phyloP scores from a whole-genome alignment of 2,329 filamentous ascomycete species.

The Chaetomium strumarium region DNA sequence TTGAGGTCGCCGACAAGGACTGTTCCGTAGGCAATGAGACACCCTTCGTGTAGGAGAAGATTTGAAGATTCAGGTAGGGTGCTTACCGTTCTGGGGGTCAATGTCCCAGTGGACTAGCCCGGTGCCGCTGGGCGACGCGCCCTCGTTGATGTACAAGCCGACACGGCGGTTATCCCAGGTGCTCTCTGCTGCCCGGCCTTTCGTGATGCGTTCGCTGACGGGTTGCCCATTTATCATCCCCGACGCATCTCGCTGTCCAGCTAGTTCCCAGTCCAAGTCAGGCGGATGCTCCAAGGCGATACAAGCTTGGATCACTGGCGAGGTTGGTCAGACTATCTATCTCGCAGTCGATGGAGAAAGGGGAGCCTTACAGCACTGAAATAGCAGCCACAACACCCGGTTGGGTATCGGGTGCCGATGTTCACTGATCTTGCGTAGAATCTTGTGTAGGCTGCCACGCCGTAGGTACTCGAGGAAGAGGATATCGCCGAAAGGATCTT shows the following conservation, averaged over 20 bases:
- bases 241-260: neutral
- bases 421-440: neutral
- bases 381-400: neutral
- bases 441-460: neutral
- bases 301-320: neutral
- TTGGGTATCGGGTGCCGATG: neutral
- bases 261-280: neutral
- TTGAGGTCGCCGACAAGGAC: neutral
- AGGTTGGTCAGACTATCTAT: neutral
- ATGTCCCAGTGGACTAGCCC: constrained; percentile 2
- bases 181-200: neutral
- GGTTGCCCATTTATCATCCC: neutral
- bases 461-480: neutral
- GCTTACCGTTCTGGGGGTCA: constrained; percentile 1
- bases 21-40: neutral
- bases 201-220: neutral
- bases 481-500: neutral
- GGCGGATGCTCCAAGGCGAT: neutral
- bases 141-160: neutral
- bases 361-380: neutral
- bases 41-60: too few species aligned
- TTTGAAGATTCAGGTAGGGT: neutral
- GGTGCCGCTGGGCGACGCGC: neutral
- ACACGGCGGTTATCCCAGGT: neutral
- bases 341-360: neutral